Evolutionary conservation across 2,329 filamentous ascomycete species (phyloP).

Genomic region (Pseudocercospora crystallina): DNA sequence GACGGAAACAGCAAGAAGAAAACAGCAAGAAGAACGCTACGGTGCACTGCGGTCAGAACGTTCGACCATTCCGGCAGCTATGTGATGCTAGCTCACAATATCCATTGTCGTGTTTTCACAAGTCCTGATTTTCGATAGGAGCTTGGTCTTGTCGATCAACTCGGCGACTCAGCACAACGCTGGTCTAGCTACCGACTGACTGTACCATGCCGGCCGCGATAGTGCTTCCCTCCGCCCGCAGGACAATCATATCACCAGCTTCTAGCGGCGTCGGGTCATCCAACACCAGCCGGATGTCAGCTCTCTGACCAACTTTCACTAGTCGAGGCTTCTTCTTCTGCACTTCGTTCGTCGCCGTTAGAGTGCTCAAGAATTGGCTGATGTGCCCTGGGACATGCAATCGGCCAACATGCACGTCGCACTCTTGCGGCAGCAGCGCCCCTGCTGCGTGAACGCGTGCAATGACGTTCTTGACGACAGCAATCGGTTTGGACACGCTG

Average conservation of each 20-base stretch:
- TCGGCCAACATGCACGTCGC: constrained; percentile 85
- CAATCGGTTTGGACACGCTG: constrained; percentile 59
- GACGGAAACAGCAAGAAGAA: too few relatives aligned
- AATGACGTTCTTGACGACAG: constrained; percentile 70
- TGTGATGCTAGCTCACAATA: too few relatives aligned
- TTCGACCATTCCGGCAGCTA: too few relatives aligned
- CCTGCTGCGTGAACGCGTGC: constrained; percentile 88
- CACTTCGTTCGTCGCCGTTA: constrained; percentile 73
- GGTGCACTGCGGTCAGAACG: too few relatives aligned
- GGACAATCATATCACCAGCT: constrained; percentile 73
- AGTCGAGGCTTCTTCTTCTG: constrained; percentile 82
- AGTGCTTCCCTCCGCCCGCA: constrained; percentile 78
- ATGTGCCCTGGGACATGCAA: constrained; percentile 78
- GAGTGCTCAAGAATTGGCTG: constrained; percentile 64
- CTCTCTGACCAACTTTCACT: constrained; percentile 73
- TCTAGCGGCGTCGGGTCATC: constrained; percentile 79
- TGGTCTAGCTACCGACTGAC: constrained; percentile 13
- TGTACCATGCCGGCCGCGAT: constrained; percentile 81
- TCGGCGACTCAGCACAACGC: background rate
- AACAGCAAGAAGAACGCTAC: too few relatives aligned
- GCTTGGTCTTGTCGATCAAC: too few relatives aligned
- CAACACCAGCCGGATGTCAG: constrained; percentile 61
- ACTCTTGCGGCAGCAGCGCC: constrained; percentile 79
- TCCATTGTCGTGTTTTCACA: too few relatives aligned
- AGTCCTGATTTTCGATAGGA: too few relatives aligned